Base-by-base conservation (phyloP, 148 eudicot species). In the Cornus florida region DNA sequence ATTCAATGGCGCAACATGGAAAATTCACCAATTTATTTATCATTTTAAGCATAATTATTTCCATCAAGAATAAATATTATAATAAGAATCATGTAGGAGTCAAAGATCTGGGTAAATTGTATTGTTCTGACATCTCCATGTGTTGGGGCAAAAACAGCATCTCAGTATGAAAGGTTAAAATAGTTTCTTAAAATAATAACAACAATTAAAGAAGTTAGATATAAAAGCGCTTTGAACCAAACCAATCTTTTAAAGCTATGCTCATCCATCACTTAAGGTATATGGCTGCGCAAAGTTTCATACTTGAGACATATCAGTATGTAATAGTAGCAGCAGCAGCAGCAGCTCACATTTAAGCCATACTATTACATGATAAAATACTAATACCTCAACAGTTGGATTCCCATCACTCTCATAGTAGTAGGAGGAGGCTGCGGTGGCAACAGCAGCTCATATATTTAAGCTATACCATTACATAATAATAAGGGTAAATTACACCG, bases 1-100 rank as follows among this genome's bases (percentile, higher is more conserved):
- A 79, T 71, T 32, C 32, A 73, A 79, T 39, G 75, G 57, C 53
- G 2, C 23, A 17, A 62, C 71, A 66, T 67, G 65, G n/a, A 19
- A 60, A 14, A 28, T 4, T 60, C n/a, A 60, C 65, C 57, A 50
- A 16, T 60, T 4, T 17, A 60, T 5, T 60, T 10, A 60, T 60
- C 16, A 4, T 20, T 16, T 60, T 60, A 16, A 60, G n/a, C 65
- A 17, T 20, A 60, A 60, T 16, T 23, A 60, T 19, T 19, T 19
- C 16, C n/a, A 60, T 60, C 1, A 14, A 60, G 22, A 20, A 60
- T n/a, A 57, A 70, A 43, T 24, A 77, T 20, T 35, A 66, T 48
- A 24, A 56, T 20, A 5, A n/a, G 19, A 62, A 62, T 2, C 8
- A 1, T n/a, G 8, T 20, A 62, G 20, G 19, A 13, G 24, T n/a